Evolutionary conservation across 768 basidiomycete genomes (phyloP).

Genomic region (Suillus cothurnatus): DNA sequence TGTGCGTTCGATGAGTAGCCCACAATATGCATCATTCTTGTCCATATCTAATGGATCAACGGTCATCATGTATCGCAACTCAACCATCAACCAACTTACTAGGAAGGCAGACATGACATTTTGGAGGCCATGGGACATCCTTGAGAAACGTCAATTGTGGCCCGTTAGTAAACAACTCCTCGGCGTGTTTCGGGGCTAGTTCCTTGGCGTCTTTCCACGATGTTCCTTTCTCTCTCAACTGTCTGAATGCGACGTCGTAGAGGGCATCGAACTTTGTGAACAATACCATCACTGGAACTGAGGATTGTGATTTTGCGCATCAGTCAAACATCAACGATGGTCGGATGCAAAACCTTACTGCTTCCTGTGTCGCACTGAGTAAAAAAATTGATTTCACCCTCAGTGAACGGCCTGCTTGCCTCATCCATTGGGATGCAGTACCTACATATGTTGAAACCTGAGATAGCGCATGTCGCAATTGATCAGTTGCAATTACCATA

Average conservation of each 20-base stretch:
- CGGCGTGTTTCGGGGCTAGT: constrained; percentile 18
- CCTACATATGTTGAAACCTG: constrained; percentile 28
- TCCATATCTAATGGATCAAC: constrained; percentile 20
- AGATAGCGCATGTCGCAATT: neutral
- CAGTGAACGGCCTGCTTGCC: constrained; percentile 25
- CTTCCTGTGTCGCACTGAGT: constrained; percentile 9
- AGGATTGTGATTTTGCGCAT: neutral
- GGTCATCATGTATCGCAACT: neutral
- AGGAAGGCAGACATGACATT: neutral
- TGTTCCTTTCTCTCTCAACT: constrained; percentile 15
- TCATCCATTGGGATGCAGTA: constrained; percentile 39
- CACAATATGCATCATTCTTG: constrained; percentile 13
- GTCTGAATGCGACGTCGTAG: constrained; percentile 20
- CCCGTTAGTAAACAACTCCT: constrained; percentile 1
- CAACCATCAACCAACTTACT: neutral
- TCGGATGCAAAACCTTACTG: neutral
- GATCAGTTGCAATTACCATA: constrained; percentile 32
- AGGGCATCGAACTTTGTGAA: constrained; percentile 43
- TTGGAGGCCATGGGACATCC: neutral
- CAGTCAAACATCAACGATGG: neutral
- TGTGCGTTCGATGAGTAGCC: constrained; percentile 21
- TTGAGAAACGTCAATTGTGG: neutral
- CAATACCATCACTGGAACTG: constrained; percentile 42
- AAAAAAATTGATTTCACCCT: constrained; percentile 29
- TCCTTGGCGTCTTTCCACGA: constrained; percentile 12